phyloP scores from a whole-genome alignment of 495 filamentous ascomycete species.

The Pseudoneurospora amorphoporcata region DNA sequence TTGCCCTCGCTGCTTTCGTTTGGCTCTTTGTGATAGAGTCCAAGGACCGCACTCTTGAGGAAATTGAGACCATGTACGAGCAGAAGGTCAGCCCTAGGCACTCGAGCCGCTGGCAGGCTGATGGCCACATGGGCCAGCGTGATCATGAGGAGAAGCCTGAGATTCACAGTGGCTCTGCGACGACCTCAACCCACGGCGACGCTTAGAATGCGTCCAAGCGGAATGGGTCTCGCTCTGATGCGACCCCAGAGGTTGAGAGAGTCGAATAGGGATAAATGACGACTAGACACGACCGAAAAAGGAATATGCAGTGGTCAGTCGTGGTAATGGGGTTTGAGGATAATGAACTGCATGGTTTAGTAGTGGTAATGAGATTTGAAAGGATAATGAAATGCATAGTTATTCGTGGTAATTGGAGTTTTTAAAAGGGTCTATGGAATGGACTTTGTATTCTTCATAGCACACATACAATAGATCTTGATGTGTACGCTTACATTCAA shows the following conservation, averaged over 20 bases:
- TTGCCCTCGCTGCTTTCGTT: conserved; percentile 57
- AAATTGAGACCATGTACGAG: conserved; percentile 80
- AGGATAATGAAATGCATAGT: background rate
- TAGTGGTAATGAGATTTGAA: background rate
- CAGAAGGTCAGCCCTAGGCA: conserved; percentile 59
- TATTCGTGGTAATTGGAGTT: background rate
- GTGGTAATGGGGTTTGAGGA: background rate
- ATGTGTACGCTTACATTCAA: background rate
- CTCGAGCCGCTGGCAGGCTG: conserved; percentile 39
- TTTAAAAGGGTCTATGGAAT: background rate
- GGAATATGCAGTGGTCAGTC: background rate
- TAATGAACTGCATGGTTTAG: background rate
- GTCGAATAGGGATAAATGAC: background rate
- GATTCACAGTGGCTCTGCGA: background rate
- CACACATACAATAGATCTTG: background rate
- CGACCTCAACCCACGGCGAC: background rate
- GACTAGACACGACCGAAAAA: background rate
- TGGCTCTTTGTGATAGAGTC: conserved; percentile 63
- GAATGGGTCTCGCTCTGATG: background rate
- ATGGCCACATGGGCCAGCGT: background rate
- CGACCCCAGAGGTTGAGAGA: background rate
- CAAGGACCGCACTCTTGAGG: conserved; percentile 44
- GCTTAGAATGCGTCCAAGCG: background rate
- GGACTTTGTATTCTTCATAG: background rate
- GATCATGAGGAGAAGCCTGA: background rate